Percentiles rank a stretch among this genome's conserved stretches.
phyloP scores from a whole-genome alignment of 2,329 filamentous ascomycete genomes.

The Xylaria polymorpha region DNA sequence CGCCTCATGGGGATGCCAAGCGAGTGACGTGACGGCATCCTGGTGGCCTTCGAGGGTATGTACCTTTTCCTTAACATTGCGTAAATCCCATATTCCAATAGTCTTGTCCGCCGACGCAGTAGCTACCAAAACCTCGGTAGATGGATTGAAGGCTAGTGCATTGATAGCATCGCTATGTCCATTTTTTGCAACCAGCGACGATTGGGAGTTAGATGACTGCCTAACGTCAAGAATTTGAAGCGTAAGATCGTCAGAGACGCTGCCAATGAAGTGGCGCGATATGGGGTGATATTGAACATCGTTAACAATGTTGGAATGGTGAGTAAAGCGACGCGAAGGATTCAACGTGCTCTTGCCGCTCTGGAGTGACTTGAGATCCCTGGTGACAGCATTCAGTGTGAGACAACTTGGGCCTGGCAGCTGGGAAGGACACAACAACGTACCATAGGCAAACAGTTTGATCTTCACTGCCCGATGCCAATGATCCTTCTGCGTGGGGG shows the following conservation, averaged over 20 bases:
- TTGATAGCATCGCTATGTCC: slow-evolving; percentile 96
- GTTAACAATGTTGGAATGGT: slow-evolving; percentile 92
- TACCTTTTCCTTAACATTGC: slow-evolving; percentile 88
- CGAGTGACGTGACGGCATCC: slow-evolving; percentile 89
- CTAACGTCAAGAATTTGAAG: slow-evolving; percentile 93
- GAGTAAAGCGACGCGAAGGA: slow-evolving; percentile 80
- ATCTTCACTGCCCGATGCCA: slow-evolving; percentile 93
- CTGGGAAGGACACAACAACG: slow-evolving; percentile 42
- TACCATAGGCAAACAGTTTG: slow-evolving; percentile 91
- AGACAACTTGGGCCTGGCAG: not conserved
- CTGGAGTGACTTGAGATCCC: slow-evolving; percentile 83
- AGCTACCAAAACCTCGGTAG: slow-evolving; percentile 87
- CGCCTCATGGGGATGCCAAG: slow-evolving; percentile 94
- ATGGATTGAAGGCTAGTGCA: slow-evolving; percentile 92
- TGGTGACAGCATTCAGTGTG: slow-evolving; percentile 49
- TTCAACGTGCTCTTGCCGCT: slow-evolving; percentile 76
- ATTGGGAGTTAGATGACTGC: slow-evolving; percentile 70
- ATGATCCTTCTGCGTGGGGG: slow-evolving; percentile 80
- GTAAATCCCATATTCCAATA: slow-evolving; percentile 93
- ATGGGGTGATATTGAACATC: slow-evolving; percentile 96
- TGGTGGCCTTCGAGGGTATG: slow-evolving; percentile 90
- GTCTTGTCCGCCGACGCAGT: slow-evolving; percentile 97
- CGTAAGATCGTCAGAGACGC: slow-evolving; percentile 93
- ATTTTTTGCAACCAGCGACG: slow-evolving; percentile 74
- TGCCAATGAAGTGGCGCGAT: slow-evolving; percentile 86